Conservation (phyloP, 495 filamentous ascomycete genomes). For the Xylaria sp. region DNA sequence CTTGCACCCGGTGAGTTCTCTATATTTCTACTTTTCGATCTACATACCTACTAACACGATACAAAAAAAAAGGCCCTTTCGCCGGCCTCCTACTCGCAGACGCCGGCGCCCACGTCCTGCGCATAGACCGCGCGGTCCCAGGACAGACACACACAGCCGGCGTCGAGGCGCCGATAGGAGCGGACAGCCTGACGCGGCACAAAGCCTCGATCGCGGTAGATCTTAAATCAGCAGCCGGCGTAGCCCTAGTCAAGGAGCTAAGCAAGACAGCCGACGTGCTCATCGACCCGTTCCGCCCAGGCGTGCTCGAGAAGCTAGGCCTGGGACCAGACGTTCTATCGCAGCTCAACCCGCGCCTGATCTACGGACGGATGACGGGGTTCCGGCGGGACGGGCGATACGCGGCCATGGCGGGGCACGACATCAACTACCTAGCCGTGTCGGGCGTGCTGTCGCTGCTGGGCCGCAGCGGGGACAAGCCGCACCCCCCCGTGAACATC, state of each 20-base stretch:
- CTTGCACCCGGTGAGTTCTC: conserved; percentile 76
- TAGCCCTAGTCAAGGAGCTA: conserved; percentile 69
- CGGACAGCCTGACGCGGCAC: conserved; percentile 76
- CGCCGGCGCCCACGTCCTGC: conserved; percentile 85
- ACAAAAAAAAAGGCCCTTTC: conserved; percentile 71
- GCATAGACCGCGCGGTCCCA: conserved; percentile 72
- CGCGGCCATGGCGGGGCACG: conserved; percentile 89
- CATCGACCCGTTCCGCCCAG: conserved; percentile 92
- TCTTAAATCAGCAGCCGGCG: conserved; percentile 69
- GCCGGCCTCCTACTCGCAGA: conserved; percentile 88
- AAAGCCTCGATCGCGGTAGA: conserved; percentile 81
- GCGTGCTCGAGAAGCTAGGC: conserved; percentile 82
- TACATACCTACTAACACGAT: conserved; percentile 19
- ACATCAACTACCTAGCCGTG: conserved; percentile 96
- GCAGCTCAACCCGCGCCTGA: conserved; percentile 72
- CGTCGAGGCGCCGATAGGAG: conserved; percentile 50
- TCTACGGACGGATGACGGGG: conserved; percentile 86
- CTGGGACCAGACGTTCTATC: conserved; percentile 73
- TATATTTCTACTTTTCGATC: background rate
- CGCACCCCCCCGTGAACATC: conserved; percentile 81
- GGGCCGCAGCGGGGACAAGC: conserved; percentile 70
- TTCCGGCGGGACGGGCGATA: conserved; percentile 89
- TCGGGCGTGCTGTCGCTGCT: conserved; percentile 80
- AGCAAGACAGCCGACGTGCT: conserved; percentile 72
- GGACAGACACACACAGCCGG: conserved; percentile 35